These are phyloP conservation scores for Kalanchoe fedtschenkoi DNA, from an alignment of 164 flowering plant species.

Conservation along the genomic window DNA sequence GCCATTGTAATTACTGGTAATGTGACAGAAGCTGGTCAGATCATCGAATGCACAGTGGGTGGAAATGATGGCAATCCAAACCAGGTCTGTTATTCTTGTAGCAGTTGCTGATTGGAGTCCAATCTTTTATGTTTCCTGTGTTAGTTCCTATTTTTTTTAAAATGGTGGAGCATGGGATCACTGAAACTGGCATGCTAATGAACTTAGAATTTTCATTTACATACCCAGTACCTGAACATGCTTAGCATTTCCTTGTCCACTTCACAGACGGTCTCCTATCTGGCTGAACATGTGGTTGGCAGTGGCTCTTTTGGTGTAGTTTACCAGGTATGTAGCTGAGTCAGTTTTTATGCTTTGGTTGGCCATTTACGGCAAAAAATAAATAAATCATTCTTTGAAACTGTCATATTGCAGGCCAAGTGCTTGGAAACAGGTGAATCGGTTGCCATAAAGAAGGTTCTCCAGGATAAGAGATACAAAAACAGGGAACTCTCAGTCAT, in stretches of 20 bases:
- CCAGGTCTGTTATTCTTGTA: slow-evolving; percentile 34
- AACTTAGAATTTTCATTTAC: not conserved
- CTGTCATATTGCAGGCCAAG: slow-evolving; percentile 51
- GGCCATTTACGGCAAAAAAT: not conserved
- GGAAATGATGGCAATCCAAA: slow-evolving; percentile 75
- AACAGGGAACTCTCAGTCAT: slow-evolving; percentile 89
- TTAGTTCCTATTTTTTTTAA: no score
- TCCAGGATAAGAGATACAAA: slow-evolving; percentile 98
- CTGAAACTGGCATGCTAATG: not conserved
- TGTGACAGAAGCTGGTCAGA: not conserved
- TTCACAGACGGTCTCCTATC: slow-evolving; percentile 73
- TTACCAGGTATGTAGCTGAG: slow-evolving; percentile 66
- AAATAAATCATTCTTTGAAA: not conserved
- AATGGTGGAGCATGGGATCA: no score
- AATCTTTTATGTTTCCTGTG: not conserved
- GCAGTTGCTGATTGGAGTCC: not conserved
- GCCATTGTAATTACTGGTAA: slow-evolving; percentile 3
- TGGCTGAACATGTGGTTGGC: slow-evolving; percentile 98
- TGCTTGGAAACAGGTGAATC: slow-evolving; percentile 82
- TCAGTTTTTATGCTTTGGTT: not conserved
- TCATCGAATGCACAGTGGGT: slow-evolving; percentile 22
- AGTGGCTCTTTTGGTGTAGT: slow-evolving; percentile 99
- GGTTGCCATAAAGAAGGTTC: slow-evolving; percentile 95
- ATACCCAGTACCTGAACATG: not conserved
- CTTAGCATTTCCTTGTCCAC: not conserved